Evolutionary conservation across 140 eudicot species (phyloP).

Genomic region (Bidens hawaiensis): DNA sequence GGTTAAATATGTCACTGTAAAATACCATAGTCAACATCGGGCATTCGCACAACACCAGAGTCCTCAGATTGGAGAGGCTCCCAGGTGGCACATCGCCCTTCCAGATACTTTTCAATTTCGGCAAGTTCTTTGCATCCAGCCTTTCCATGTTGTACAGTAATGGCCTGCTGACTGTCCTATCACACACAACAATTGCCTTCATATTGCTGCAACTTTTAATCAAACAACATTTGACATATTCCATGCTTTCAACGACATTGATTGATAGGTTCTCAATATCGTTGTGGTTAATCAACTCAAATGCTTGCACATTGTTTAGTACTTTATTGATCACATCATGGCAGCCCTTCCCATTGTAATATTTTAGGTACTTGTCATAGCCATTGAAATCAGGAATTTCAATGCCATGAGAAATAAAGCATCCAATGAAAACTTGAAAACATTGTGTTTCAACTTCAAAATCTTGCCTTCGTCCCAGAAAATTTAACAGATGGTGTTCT

Average conservation of each 20-base stretch:
- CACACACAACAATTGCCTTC: conserved; percentile 8
- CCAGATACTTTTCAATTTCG: conserved; percentile 17
- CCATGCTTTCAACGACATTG: conserved; percentile 14
- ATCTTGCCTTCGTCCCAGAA: conserved; percentile 14
- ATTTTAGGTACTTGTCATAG: conserved; percentile 25
- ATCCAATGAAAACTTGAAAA: conserved; percentile 27
- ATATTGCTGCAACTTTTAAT: conserved; percentile 14
- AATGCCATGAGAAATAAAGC: conserved; percentile 10
- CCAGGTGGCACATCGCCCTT: conserved; percentile 11
- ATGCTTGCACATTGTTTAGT: conserved; percentile 13
- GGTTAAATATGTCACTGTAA: neutral
- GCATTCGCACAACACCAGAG: neutral
- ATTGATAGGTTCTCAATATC: conserved; percentile 13
- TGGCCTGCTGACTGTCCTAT: neutral
- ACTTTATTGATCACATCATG: conserved; percentile 6
- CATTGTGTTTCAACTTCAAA: neutral
- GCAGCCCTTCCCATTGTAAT: conserved; percentile 12
- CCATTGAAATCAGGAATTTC: conserved; percentile 17
- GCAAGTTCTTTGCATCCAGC: conserved; percentile 18
- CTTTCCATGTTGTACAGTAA: conserved; percentile 17
- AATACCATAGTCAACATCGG: conserved; percentile 2
- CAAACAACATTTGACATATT: conserved; percentile 19
- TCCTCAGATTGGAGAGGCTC: conserved; percentile 18
- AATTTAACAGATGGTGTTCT: conserved; percentile 2
- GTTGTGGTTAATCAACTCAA: conserved; percentile 22